These are phyloP conservation scores for Trichoderma guizhouense DNA, from an alignment of 2,329 filamentous ascomycete species.

Conservation along the genomic window DNA sequence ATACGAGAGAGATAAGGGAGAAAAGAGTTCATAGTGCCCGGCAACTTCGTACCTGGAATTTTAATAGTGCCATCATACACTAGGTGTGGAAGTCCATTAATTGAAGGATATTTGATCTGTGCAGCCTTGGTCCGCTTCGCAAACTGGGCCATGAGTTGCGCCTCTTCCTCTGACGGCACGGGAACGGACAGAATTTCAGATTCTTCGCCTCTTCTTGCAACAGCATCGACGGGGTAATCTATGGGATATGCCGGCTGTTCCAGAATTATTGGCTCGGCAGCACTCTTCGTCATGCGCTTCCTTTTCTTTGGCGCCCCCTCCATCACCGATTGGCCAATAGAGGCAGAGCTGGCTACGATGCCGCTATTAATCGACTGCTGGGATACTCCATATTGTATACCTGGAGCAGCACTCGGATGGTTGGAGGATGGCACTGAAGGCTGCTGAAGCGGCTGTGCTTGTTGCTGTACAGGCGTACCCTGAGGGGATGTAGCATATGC, in stretches of 20 bases:
- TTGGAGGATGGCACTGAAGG: background rate
- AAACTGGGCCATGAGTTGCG: slow-evolving; percentile 37
- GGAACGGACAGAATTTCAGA: slow-evolving; percentile 33
- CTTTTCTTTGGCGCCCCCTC: slow-evolving; percentile 37
- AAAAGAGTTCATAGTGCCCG: background rate
- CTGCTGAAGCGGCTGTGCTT: slow-evolving; percentile 19
- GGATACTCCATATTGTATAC: slow-evolving; percentile 23
- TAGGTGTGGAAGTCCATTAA: slow-evolving; percentile 39
- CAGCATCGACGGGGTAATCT: slow-evolving; percentile 31
- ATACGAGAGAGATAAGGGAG: background rate
- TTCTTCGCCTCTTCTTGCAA: slow-evolving; percentile 35
- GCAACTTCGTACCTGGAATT: slow-evolving; percentile 31
- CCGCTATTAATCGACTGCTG: slow-evolving; percentile 25
- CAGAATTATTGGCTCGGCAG: slow-evolving; percentile 25
- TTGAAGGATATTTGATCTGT: slow-evolving; percentile 37
- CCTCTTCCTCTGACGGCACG: slow-evolving; percentile 33
- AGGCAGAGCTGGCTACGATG: background rate
- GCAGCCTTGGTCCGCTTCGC: slow-evolving; percentile 37
- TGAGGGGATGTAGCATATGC: slow-evolving; percentile 22
- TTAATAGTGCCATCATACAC: slow-evolving; percentile 39
- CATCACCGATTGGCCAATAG: slow-evolving; percentile 23
- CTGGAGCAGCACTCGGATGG: background rate
- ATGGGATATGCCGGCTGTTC: slow-evolving; percentile 27
- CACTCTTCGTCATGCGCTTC: slow-evolving; percentile 34
- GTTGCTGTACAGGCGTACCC: slow-evolving; percentile 18